Conservation (phyloP, 495 filamentous ascomycete species). For the Achaetomiella virescens region DNA sequence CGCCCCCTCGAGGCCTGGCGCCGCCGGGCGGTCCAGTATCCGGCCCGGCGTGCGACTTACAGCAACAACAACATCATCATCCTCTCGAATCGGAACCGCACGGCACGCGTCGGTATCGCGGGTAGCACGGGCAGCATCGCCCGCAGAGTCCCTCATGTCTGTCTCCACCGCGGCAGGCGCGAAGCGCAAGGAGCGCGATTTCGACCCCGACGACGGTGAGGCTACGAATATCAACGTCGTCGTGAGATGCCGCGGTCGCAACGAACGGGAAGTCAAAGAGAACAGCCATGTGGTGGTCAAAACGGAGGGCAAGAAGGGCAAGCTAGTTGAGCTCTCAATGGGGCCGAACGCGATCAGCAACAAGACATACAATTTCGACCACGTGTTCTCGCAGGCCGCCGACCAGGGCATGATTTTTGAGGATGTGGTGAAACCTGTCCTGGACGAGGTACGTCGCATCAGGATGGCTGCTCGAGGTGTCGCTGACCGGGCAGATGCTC, state of each 20-base stretch:
- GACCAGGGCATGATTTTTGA: slow-evolving; percentile 91
- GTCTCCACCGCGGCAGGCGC: slow-evolving; percentile 45
- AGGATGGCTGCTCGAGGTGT: neutral
- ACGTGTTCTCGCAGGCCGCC: slow-evolving; percentile 91
- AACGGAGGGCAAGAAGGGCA: slow-evolving; percentile 81
- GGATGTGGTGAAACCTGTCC: slow-evolving; percentile 82
- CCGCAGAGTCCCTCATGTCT: slow-evolving; percentile 57
- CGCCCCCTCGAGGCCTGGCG: slow-evolving; percentile 12
- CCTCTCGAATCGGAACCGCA: slow-evolving; percentile 9
- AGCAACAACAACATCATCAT: neutral
- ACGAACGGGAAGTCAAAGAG: slow-evolving; percentile 83
- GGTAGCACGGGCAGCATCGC: slow-evolving; percentile 47
- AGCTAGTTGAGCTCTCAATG: slow-evolving; percentile 80
- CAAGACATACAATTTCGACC: slow-evolving; percentile 94
- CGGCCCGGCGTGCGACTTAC: slow-evolving; percentile 24
- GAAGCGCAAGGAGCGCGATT: slow-evolving; percentile 80
- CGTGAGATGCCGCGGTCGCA: slow-evolving; percentile 87
- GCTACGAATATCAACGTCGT: slow-evolving; percentile 98
- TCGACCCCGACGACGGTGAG: slow-evolving; percentile 62
- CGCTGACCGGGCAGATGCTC: slow-evolving; percentile 61
- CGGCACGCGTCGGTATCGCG: slow-evolving; percentile 27
- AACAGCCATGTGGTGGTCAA: slow-evolving; percentile 87
- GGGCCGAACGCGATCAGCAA: slow-evolving; percentile 86
- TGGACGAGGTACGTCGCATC: slow-evolving; percentile 68
- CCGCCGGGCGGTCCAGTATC: slow-evolving; percentile 22